Base-by-base conservation (phyloP, 768 basidiomycete genomes). In the Glaciozyma antarctica region DNA sequence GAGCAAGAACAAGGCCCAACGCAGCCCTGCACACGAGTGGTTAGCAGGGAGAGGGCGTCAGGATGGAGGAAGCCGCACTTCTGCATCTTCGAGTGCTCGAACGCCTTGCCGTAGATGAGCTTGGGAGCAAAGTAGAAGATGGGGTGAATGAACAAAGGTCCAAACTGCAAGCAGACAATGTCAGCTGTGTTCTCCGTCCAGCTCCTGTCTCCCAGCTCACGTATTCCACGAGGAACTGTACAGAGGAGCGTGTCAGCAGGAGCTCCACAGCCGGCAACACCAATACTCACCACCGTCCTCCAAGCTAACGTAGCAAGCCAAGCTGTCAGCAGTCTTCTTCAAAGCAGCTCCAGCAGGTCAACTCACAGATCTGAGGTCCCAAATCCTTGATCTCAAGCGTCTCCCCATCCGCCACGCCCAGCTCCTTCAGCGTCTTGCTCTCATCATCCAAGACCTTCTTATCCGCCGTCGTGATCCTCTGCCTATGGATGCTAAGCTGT, bases 91-190 rank as follows among this genome's bases (percentile, higher is more conserved):
- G 88, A 88, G 74, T 90, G 88, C 63, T 84, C 78, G 43, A 91
- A 85, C 26, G 81, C 77, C 16, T 78, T 75, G 1, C 89, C 84
- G 76, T 89, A 95, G 75, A 88, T 81, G 19, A 86, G 62, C 53
- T 80, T 75, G 0, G 87, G 86, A 68, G 57, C 72, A 48, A 85
- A 83, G 76, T 89, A 92, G 56, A 94, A 77, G 21, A 91, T 74
- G 0, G 94, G 90, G 76, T 97, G 93, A 69, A 97, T 85, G 68
- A 94, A 61, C 52, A 98, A 80, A 0, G 93, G 93, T 1, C 95
- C 95, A 60, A 80, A 78, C 93, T 95, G 71, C 38, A 41, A 41
- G 34, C 13, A 21, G 34, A 43, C 15, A 5, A 19, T 5, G 26
- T 60, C 26, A 30, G 28, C 12, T 55, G n/a, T 16, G 7, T 21